These are phyloP conservation scores for Meyerozyma carpophila DNA, from an alignment of 1,139 yeast genomes.

Conservation along the genomic window DNA sequence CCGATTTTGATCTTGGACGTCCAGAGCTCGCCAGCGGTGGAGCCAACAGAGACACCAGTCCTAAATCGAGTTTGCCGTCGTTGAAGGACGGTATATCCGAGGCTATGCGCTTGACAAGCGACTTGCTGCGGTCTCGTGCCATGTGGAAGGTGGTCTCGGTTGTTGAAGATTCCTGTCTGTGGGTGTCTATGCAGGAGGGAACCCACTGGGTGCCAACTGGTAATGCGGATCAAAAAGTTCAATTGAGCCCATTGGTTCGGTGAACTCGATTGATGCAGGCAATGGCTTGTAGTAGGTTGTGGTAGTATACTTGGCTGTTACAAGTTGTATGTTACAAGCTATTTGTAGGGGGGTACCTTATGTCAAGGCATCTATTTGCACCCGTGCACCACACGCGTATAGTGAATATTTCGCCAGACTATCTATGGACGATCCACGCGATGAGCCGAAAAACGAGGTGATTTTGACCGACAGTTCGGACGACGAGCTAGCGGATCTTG, in stretches of 20 bases:
- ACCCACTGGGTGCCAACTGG: background rate
- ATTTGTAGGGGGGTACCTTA: background rate
- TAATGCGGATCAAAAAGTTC: background rate
- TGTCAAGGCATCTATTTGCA: background rate
- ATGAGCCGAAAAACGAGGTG: conserved; percentile 10
- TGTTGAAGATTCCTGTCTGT: background rate
- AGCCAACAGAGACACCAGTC: conserved; percentile 8
- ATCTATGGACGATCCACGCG: conserved; percentile 18
- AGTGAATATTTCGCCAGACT: background rate
- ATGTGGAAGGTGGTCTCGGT: conserved; percentile 9
- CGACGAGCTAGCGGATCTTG: conserved; percentile 18
- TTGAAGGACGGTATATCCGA: conserved; percentile 29
- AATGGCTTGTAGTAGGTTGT: too few relatives aligned
- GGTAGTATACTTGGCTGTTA: too few relatives aligned
- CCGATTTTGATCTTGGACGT: conserved; percentile 3
- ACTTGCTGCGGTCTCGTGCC: conserved; percentile 42
- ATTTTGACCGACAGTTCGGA: conserved; percentile 19
- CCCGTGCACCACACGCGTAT: background rate
- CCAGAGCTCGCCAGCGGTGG: conserved; percentile 3
- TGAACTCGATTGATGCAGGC: too few relatives aligned
- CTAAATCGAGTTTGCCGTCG: conserved; percentile 13
- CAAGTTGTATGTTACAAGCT: too few relatives aligned
- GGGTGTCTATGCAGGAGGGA: background rate
- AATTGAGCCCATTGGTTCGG: too few relatives aligned
- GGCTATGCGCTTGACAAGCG: conserved; percentile 45